These are phyloP conservation scores for Coelastrella sp. DNA, from an alignment of 139 green algal genomes.

Conservation along the genomic window DNA sequence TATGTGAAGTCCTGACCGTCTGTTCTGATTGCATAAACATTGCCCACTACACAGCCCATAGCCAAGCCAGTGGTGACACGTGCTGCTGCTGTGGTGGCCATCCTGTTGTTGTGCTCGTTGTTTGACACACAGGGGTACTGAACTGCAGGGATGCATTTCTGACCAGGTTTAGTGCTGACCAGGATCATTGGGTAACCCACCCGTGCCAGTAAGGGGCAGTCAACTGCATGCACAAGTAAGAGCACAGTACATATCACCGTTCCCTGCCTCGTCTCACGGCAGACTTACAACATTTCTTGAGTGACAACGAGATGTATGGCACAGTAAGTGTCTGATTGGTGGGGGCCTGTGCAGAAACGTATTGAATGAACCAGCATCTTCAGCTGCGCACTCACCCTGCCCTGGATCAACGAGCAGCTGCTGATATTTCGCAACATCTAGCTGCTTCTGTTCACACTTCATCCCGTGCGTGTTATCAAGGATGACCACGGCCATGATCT, in stretches of 20 bases:
- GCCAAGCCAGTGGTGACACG: background rate
- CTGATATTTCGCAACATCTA: background rate
- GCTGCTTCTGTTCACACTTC: background rate
- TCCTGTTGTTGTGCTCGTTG: conserved; percentile 29
- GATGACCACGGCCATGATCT: background rate
- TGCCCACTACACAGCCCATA: conserved; percentile 15
- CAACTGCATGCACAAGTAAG: background rate
- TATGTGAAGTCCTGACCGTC: conserved; percentile 12
- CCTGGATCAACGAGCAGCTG: background rate
- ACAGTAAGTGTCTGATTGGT: background rate
- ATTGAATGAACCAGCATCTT: background rate
- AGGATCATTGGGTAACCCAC: conserved; percentile 21
- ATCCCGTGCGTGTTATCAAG: background rate
- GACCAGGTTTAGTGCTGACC: background rate
- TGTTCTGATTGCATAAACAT: background rate
- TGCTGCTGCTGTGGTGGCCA: conserved; percentile 24
- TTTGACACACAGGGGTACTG: background rate
- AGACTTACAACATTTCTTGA: background rate
- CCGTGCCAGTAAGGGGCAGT: background rate
- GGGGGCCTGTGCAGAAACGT: background rate
- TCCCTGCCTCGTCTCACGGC: background rate
- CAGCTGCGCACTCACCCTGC: background rate
- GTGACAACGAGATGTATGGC: too few relatives aligned
- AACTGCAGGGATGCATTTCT: conserved; percentile 16
- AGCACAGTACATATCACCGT: background rate